Base-by-base conservation (phyloP, 2,329 filamentous ascomycete genomes). In the Fusarium stilboides region DNA sequence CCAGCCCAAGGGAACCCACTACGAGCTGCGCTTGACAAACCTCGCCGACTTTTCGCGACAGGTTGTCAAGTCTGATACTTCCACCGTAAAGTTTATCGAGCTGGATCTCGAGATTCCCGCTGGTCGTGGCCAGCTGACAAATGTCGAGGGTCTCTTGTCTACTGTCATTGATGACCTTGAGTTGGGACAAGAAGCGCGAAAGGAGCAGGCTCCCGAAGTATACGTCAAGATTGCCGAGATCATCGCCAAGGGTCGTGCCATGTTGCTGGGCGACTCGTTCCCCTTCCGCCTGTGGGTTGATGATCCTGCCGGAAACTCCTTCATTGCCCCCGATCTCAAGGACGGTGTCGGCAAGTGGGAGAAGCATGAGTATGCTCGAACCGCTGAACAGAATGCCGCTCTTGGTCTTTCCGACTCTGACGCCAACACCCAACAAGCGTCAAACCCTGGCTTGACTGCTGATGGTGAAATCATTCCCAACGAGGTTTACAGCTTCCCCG, bases 261-360 rank as follows among this genome's bases (percentile, higher is more conserved):
- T 98, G 89, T 81, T 97, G 12, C 87, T 87, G 4, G 92, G 94
- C 50, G 86, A 91, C 28, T 86, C 86, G 8, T 94, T 97, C 77
- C 96, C 96, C 24, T 98, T 99, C 86, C 92, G 93, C 51, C 82
- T 99, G 49, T 91, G 89, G 40, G 85, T 98, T 47, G 94, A 99
- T 77, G 96, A 99, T 78, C 92, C 93, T 4, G 92, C 94, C 1
- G 96, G 96, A 56, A 99, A 99, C 85, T 97, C 94, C 3, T 98
- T 94, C 87, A 97, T 99, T 75, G 92, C 97, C 47, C 96, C 96
- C 15, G 92, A 94, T 69, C 88, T 93, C 65, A 91, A 89, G 68
- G 91, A 93, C 71, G 87, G 88, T 46, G 87, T 91, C n/a, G 92
- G 92, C 72, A 98, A 98, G 81, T 98, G 94, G 89, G 89, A 89